Evolutionary conservation across 2,329 filamentous ascomycete genomes (phyloP), one percentile per base, ranked within the genome.

Genomic region (Cladosporium oxysporum): DNA sequence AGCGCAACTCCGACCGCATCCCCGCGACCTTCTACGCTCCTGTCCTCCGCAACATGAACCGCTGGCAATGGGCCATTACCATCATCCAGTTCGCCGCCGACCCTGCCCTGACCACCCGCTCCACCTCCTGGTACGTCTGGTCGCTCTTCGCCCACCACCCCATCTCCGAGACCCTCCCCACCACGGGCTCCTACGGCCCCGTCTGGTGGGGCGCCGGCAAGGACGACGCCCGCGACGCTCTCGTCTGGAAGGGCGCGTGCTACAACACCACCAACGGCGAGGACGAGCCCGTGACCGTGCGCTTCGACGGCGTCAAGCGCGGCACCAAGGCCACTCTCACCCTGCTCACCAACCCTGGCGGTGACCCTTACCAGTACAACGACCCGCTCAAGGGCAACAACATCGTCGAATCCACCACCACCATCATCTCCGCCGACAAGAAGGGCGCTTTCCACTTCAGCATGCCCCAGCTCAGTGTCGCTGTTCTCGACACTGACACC

Each of bases 1-100:
- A 90, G 79, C 82, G 87, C 61, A 90, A 90, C 74, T 80, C 81
- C 2, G 85, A 88, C 70, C 79, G 82, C 18, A 81, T 88, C 47
- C 80, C 82, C 1, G 84, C 83, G 3, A 81, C 83, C 1, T 79
- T 82, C 62, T 86, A 85, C 66, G 79, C 69, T 31, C 70, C 71
- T 1, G 69, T 70, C 10, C 60, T 72, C 35, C 66, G 69, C 23
- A 71, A 73, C 49, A 64, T 71, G 50, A 71, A 72, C 61, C 62
- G 66, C 18, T 71, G 58, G 52, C 69, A 72, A 28, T 71, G 70
- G 71, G 53, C 58, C 14, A 77, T 78, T 12, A 76, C 76, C 2
- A 68, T 80, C n/a, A 72, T 80, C 31, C 75, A 78, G 33, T 80
- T 73, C 66, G 73, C 74, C 16, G 77, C 77, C 3, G 76, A 80